phyloP scores from a whole-genome alignment of 1,139 yeast genomes.

The Candida buenavistaensis region DNA sequence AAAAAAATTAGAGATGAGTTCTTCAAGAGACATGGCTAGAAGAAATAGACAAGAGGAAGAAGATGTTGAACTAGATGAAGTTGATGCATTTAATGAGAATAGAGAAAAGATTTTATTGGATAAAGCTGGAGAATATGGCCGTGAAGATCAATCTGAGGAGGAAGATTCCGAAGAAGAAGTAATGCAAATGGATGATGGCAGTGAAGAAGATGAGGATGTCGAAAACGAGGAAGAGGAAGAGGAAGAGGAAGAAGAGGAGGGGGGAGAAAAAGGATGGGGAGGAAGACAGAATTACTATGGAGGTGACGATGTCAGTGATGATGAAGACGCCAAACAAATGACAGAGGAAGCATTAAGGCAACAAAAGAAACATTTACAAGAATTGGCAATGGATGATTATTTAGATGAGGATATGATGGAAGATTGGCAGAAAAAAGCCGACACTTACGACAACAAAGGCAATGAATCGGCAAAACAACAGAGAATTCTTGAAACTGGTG shows the following conservation, averaged over 20 bases:
- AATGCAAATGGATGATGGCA: slow-evolving; percentile 26
- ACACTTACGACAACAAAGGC: slow-evolving; percentile 29
- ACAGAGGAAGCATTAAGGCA: slow-evolving; percentile 87
- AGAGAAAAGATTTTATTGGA: slow-evolving; percentile 62
- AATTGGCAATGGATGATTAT: slow-evolving; percentile 78
- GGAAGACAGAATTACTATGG: slow-evolving; percentile 71
- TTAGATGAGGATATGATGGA: slow-evolving; percentile 79
- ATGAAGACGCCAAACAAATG: slow-evolving; percentile 74
- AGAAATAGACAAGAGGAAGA: slow-evolving; percentile 17
- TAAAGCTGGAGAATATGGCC: slow-evolving; percentile 50
- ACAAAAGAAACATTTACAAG: slow-evolving; percentile 82
- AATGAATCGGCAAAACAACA: slow-evolving; percentile 12
- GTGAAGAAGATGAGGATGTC: slow-evolving; percentile 29
- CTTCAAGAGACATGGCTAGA: slow-evolving; percentile 13
- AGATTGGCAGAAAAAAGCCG: slow-evolving; percentile 55
- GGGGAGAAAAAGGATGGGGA: slow-evolving; percentile 77
- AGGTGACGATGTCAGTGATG: slow-evolving; percentile 77
- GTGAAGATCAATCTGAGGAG: slow-evolving; percentile 34
- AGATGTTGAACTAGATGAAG: slow-evolving; percentile 57
- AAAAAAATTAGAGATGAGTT: slow-evolving; percentile 14
- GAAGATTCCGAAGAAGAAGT: slow-evolving; percentile 38
- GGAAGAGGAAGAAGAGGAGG: slow-evolving; percentile 50
- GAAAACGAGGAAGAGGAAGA: slow-evolving; percentile 42
- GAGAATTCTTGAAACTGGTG: slow-evolving; percentile 27
- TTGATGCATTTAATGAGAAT: slow-evolving; percentile 70